These are phyloP conservation scores for Capronia americana DNA, from an alignment of 2,329 filamentous ascomycete genomes.

Conservation along the genomic window DNA sequence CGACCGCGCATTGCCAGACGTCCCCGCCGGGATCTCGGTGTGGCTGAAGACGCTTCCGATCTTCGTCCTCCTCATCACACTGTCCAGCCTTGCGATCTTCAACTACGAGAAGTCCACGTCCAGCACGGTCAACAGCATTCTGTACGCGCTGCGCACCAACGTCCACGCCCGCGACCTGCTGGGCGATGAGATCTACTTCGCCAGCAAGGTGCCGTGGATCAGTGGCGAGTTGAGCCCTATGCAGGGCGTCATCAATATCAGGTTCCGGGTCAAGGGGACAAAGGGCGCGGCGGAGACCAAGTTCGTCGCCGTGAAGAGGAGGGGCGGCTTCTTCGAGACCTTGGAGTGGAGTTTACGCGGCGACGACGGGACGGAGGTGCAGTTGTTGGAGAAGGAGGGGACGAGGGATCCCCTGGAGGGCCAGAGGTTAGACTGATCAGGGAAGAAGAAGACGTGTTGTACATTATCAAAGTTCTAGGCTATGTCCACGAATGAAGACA, in stretches of 20 bases:
- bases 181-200: slow-evolving; percentile 86
- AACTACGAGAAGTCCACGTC: slow-evolving; percentile 98
- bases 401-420: slow-evolving; percentile 34
- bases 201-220: slow-evolving; percentile 80
- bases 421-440: slow-evolving; percentile 9
- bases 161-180: slow-evolving; percentile 74
- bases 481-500: not conserved
- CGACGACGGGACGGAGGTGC: slow-evolving; percentile 69
- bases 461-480: slow-evolving; percentile 17
- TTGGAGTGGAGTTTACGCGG: slow-evolving; percentile 85
- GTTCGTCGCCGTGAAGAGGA: slow-evolving; percentile 72
- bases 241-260: slow-evolving; percentile 86
- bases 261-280: slow-evolving; percentile 84
- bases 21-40: slow-evolving; percentile 52
- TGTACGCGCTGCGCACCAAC: slow-evolving; percentile 89
- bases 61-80: slow-evolving; percentile 74
- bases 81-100: slow-evolving; percentile 85
- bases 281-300: slow-evolving; percentile 73
- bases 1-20: slow-evolving; percentile 59
- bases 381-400: slow-evolving; percentile 63
- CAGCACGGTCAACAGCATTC: slow-evolving; percentile 81
- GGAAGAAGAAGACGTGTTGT: slow-evolving; percentile 7
- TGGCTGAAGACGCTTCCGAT: slow-evolving; percentile 79
- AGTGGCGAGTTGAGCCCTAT: slow-evolving; percentile 89
- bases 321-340: slow-evolving; percentile 79